Evolutionary conservation across 2,329 filamentous ascomycete genomes (phyloP).

Genomic region (Sporothrix protearum): DNA sequence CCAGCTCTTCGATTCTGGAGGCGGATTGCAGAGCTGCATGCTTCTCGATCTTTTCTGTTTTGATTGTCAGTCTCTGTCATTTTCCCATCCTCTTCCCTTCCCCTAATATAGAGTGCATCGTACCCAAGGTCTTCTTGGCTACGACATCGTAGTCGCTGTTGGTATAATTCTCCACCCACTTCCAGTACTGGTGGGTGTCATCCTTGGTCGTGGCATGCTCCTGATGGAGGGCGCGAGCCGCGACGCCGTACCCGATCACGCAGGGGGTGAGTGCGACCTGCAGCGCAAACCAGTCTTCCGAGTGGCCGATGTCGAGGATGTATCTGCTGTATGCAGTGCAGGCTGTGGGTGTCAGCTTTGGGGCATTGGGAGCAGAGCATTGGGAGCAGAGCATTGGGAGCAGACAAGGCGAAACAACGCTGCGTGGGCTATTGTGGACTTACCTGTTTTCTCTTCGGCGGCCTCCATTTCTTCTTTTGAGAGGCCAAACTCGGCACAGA

Average conservation of each 20-base stretch:
- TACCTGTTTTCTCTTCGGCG: constrained; percentile 71
- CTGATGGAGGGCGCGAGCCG: constrained; percentile 66
- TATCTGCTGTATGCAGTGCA: constrained; percentile 42
- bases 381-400: neutral
- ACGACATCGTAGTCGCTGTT: constrained; percentile 74
- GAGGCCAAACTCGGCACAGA: constrained; percentile 78
- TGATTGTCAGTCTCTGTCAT: neutral
- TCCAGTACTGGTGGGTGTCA: constrained; percentile 73
- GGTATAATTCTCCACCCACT: constrained; percentile 87
- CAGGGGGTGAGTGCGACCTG: constrained; percentile 84
- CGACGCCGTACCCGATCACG: constrained; percentile 80
- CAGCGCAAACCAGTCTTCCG: constrained; percentile 81
- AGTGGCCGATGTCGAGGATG: constrained; percentile 82
- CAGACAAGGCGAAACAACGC: neutral
- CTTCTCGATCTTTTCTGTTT: constrained; percentile 60
- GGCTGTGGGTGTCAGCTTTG: constrained; percentile 31
- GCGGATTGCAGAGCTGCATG: constrained; percentile 71
- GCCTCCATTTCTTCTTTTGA: constrained; percentile 67
- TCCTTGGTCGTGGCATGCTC: constrained; percentile 56
- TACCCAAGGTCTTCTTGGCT: constrained; percentile 67
- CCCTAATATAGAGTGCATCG: constrained; percentile 31
- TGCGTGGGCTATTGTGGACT: neutral
- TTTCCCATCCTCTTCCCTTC: neutral
- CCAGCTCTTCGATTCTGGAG: constrained; percentile 72
- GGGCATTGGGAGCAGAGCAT: neutral